Base-by-base conservation (phyloP, 176 grass and related monocot species). In the Thalia dealbata region DNA sequence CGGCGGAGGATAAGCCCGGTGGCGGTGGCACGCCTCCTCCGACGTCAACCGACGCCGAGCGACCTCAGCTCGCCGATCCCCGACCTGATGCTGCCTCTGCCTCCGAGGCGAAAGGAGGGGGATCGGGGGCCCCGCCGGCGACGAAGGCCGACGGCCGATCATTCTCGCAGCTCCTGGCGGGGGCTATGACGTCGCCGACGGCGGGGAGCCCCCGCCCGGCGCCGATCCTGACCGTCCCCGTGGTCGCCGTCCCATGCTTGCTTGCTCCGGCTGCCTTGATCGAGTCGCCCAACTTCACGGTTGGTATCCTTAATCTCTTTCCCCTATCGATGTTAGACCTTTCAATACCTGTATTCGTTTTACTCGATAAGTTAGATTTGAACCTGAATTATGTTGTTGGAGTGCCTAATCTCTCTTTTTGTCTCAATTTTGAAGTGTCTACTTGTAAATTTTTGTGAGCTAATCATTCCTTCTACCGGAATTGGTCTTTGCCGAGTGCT, bases 241-340 rank as follows among this genome's bases (percentile, higher is more conserved):
- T 91, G 82, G 70, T 92, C 46, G 85, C 88, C 14, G 76, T 89
- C 58, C 85, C 83, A 0, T 86, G 84, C 71, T 86, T 92, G 78
- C 68, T 89, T 12, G 78, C 87, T 32, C 61, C 79, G 13, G 78
- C 78, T 21, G 75, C 72, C 64, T 61, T 86, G 74, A 81, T 86
- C 48, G 84, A 86, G 54, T 55, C 86, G 56, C 81, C 87, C 3
- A 80, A 82, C 2, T 96, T 96, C 46, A 42, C 75, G 80, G 92
- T 96, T 74, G 71, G 92, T 90, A 66, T 38, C 4, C 32, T 4
- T 38, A 38, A 38, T 38, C 32, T 28, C 14, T 79, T 70, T 69
- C 42, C 63, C 4, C 13, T 11, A n/a, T 68, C 9, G 56, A 44
- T 66, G 29, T 18, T 62, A 61, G 8, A 4, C 63, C 43, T 9